Evolutionary conservation across 306 rosid species (phyloP), one percentile per base, ranked within the genome.

Genomic region (Trichosanthes truncata): DNA sequence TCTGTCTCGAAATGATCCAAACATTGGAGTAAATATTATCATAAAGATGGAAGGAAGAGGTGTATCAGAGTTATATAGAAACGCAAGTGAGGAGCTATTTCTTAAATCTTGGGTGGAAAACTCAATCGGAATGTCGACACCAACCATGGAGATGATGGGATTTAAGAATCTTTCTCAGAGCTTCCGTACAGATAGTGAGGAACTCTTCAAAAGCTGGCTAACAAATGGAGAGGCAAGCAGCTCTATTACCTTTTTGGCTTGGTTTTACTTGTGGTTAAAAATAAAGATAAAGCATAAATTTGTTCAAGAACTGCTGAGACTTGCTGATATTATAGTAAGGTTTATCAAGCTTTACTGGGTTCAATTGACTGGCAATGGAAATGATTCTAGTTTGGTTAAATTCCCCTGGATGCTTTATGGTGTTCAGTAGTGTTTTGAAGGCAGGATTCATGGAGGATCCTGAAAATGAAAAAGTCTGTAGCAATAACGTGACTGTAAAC

Each of bases 171-270:
- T 91, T 80, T 85, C 98, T 68, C 97, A 91, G 55, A 86, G 76
- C 86, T 87, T 92, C 52, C 95, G 97, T 25, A 56, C 89, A 0
- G 92, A 94, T 49, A 94, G 98, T 15, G 98, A 94, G 78, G 98
- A 94, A 82, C 98, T 94, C 82, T 94, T 94, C 86, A 92, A 86
- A 79, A 90, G 96, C 78, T 94, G 98, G 98, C 92, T 94, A 31
- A 94, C 96, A 82, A 91, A 85, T 84, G 98, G 93, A 86, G 98
- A 94, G 96, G 98, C 94, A 92, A 89, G 96, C 68, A 18, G 36
- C 83, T 79, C 33, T 79, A 40, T 86, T 80, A 25, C 18, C 26
- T 71, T 51, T 55, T 6, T 78, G 57, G 38, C 48, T 59, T 79
- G 40, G 79, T 84, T 78, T 78, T 45, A 38, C 29, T 81, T 29